Evolutionary conservation across 768 basidiomycete species (phyloP), one percentile per base, ranked within the genome.

Genomic region (Mycena polygramma): DNA sequence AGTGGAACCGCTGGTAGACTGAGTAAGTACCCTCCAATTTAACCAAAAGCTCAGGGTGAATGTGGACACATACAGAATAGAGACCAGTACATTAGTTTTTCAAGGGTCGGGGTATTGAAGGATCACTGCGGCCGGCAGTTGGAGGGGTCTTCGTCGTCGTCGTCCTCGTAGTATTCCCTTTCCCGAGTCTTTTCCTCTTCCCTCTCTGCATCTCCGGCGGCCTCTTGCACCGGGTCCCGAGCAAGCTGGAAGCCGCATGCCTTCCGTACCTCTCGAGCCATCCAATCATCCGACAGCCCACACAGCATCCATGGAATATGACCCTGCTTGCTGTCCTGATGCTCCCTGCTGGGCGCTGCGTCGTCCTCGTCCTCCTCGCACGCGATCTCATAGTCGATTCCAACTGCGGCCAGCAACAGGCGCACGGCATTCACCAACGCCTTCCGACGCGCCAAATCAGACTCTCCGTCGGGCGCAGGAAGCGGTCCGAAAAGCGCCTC

Each of bases 341-440:
- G 63, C 53, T 54, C 63, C 63, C 15, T 20, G 15, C 63, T 46
- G 8, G 55, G 46, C n/a, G 35, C 45, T 1, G 41, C 35, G 7
- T 49, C 63, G 26, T 65, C 63, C 63, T 65, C 63, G 63, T n/a
- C 63, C 2, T 65, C 63, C 37, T 65, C 63, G 22, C 24, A 65
- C 2, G 55, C 53, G 17, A 65, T 65, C 54, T 65, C 63, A 15
- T 65, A 65, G 63, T 65, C 63, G 63, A 65, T 65, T 13, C 63
- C 63, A 3, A 49, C 46, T 1, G 63, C 63, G 8, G 54, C 55
- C 2, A 65, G 55, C 22, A 65, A 43, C 30, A 65, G 9, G 7
- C 55, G 43, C 8, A 65, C 63, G 22, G 41, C 63, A 41, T 57
- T 30, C 54, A 65, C 55, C 20, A 37, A 57, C 9, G 55, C 55